A percentile compares a stretch with the other conserved stretches of the same genome.
Conservation (phyloP, 305 asterid genomes). For the Striga hermonthica region DNA sequence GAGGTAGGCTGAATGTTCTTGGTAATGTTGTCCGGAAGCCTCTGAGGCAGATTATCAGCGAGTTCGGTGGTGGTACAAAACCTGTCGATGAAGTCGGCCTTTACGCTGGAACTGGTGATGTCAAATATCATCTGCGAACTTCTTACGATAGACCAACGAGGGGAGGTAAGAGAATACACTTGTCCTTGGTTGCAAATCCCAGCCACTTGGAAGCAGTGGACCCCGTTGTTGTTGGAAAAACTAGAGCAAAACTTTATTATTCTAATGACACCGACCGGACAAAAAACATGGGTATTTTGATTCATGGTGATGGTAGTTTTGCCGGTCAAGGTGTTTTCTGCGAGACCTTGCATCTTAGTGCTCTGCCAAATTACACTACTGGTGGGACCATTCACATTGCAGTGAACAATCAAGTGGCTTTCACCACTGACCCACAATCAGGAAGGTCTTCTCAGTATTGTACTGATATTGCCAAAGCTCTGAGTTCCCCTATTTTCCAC, state of each 20-base stretch:
- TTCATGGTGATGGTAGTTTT: constrained; percentile 99
- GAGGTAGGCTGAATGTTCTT: constrained; percentile 94
- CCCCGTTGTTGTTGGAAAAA: constrained; percentile 94
- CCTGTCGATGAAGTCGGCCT: constrained; percentile 90
- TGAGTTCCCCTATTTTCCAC: constrained; percentile 93
- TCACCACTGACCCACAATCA: constrained; percentile 85
- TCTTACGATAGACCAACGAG: constrained; percentile 97
- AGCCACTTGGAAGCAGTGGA: constrained; percentile 99
- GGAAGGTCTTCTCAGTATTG: constrained; percentile 99
- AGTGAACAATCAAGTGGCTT: constrained; percentile 98
- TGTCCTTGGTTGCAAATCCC: constrained; percentile 96
- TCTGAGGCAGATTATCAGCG: constrained; percentile 85
- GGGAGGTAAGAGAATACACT: constrained; percentile 93
- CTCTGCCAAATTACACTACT: constrained; percentile 92
- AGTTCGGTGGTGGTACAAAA: constrained; percentile 91
- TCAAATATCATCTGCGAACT: constrained; percentile 94
- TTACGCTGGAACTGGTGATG: constrained; percentile 96
- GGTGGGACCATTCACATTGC: constrained; percentile 99
- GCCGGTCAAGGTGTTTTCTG: constrained; percentile 99
- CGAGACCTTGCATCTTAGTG: constrained; percentile 98
- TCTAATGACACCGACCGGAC: constrained; percentile 78
- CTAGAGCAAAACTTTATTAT: constrained; percentile 92
- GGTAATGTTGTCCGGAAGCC: constrained; percentile 96
- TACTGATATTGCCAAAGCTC: constrained; percentile 97
- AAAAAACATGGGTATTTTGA: constrained; percentile 76